Percentiles rank a stretch among this genome's conserved stretches.
Conservation (phyloP, 1,139 yeast species). For the Protomyces pachydermus region DNA sequence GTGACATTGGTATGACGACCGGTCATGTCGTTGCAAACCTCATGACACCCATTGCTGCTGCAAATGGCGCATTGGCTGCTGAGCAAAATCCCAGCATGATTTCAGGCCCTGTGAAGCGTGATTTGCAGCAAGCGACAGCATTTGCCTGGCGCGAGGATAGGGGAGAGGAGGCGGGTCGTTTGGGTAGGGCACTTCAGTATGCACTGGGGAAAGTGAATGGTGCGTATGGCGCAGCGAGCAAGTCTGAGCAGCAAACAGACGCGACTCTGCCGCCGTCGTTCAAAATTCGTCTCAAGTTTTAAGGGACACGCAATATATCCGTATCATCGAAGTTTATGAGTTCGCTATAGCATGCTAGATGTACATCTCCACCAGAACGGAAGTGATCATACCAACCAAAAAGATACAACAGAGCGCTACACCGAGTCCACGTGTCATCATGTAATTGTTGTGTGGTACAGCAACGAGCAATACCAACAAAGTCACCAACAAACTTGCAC, state of each 20-base stretch:
- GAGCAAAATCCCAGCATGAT: background rate
- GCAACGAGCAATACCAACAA: slow-evolving; percentile 50
- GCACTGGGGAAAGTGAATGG: background rate
- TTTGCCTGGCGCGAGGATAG: background rate
- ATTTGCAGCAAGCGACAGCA: background rate
- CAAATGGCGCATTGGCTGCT: background rate
- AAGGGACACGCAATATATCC: background rate
- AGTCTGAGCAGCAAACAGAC: background rate
- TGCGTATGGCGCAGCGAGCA: background rate
- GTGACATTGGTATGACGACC: background rate
- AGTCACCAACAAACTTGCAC: slow-evolving; percentile 51
- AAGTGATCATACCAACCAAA: slow-evolving; percentile 43
- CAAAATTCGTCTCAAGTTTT: background rate
- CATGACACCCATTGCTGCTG: background rate
- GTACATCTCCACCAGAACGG: slow-evolving; percentile 18
- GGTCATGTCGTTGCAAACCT: background rate
- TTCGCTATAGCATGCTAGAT: background rate
- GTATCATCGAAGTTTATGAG: background rate
- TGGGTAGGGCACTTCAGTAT: background rate
- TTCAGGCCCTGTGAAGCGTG: background rate
- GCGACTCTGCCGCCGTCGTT: background rate
- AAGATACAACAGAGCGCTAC: slow-evolving; percentile 51
- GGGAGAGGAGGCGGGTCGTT: background rate
- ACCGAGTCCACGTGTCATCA: slow-evolving; percentile 57
- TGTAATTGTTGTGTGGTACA: slow-evolving; percentile 65